phyloP scores from a whole-genome alignment of 805 yeast species.

The Kodamaea hsintzibuensis region DNA sequence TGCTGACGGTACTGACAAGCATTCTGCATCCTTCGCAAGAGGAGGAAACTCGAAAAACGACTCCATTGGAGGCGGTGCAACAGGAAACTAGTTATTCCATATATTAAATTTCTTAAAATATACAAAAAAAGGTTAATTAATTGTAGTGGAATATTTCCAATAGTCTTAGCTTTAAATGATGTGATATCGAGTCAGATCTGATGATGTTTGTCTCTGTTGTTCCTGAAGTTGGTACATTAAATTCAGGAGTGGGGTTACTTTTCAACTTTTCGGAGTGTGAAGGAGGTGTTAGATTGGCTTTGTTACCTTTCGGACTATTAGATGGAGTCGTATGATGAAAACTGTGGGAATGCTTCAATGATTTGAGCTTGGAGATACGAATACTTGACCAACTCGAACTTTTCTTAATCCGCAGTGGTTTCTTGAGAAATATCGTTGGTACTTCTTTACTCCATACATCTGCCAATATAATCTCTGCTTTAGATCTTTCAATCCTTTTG shows the following conservation, averaged over 20 bases:
- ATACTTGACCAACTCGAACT: constrained; percentile 5
- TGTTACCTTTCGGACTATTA: no score
- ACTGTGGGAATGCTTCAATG: neutral
- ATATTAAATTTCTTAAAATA: neutral
- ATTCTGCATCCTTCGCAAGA: constrained; percentile 19
- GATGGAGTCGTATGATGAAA: neutral
- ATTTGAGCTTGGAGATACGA: neutral
- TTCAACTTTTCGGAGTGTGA: no score
- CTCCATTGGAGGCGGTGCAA: constrained; percentile 35
- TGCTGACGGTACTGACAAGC: constrained; percentile 57
- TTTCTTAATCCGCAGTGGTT: constrained; percentile 11
- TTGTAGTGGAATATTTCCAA: neutral
- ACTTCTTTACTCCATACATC: constrained; percentile 35
- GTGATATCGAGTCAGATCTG: constrained; percentile 1
- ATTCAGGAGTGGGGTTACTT: neutral
- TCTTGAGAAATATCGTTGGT: constrained; percentile 15
- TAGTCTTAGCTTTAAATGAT: neutral
- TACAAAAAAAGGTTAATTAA: neutral
- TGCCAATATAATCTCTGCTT: constrained; percentile 25
- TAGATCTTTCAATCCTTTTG: constrained; percentile 14
- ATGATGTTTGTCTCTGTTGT: neutral
- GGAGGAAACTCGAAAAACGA: constrained; percentile 44
- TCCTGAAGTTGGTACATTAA: neutral
- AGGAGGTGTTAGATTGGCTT: no score
- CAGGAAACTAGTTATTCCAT: constrained; percentile 16